Evolutionary conservation across 1,139 yeast genomes (phyloP).

Genomic region (Nakaseomyces delphensis): DNA sequence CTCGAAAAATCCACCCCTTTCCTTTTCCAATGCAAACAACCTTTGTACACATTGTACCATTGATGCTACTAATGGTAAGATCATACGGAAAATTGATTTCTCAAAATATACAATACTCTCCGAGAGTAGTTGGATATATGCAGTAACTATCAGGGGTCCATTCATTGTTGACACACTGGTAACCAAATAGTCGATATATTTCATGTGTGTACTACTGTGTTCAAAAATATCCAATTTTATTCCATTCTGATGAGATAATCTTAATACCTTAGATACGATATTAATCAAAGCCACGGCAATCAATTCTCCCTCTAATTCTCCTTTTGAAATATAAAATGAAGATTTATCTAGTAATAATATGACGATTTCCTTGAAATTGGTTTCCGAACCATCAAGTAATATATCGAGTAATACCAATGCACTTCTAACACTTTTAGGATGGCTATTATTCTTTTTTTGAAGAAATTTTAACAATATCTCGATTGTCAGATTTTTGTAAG

Average conservation of each 20-base stretch:
- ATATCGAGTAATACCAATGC: conserved; percentile 38
- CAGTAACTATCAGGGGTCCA: conserved; percentile 27
- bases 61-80: conserved; percentile 30
- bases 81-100: conserved; percentile 26
- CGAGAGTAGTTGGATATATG: conserved; percentile 29
- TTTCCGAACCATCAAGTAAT: conserved; percentile 49
- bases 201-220: conserved; percentile 27
- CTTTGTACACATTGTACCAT: conserved; percentile 24
- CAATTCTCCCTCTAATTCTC: conserved; percentile 23
- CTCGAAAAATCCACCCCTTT: conserved; percentile 24
- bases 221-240: conserved; percentile 29
- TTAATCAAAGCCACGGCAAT: conserved; percentile 29
- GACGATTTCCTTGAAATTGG: conserved; percentile 39
- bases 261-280: conserved; percentile 28
- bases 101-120: conserved; percentile 29
- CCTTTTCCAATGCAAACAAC: conserved; percentile 20
- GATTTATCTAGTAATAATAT: conserved; percentile 31
- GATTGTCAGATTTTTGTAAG: conserved; percentile 51
- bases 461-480: conserved; percentile 43
- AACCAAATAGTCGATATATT: conserved; percentile 30
- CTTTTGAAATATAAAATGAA: conserved; percentile 24
- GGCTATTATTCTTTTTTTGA: conserved; percentile 21
- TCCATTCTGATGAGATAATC: conserved; percentile 27
- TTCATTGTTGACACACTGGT: conserved; percentile 27
- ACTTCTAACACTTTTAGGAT: conserved; percentile 32